Evolutionary conservation across 345 rosid species (phyloP).

Genomic region (Arabidopsis thaliana): DNA sequence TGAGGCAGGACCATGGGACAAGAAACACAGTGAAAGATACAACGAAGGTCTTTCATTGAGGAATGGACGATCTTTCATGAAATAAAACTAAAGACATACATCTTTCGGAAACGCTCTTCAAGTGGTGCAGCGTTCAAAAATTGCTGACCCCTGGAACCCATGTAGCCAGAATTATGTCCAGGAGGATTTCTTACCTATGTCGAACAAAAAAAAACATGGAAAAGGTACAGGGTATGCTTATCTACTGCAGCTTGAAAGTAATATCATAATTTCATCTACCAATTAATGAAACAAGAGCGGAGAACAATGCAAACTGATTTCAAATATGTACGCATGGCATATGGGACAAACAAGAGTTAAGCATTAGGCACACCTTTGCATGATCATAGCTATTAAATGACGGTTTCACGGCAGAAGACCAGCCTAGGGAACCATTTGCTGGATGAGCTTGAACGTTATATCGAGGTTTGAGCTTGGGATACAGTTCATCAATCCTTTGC

Average conservation of each 20-base stretch:
- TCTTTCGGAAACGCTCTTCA: slow-evolving; percentile 62
- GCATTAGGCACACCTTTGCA: slow-evolving; percentile 57
- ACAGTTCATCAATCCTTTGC: slow-evolving; percentile 62
- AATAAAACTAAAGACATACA: slow-evolving; percentile 53
- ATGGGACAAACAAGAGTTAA: slow-evolving; percentile 38
- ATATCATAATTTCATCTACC: neutral
- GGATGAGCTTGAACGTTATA: slow-evolving; percentile 46
- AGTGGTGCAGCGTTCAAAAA: slow-evolving; percentile 51
- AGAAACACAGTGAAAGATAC: slow-evolving; percentile 5
- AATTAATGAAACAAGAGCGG: neutral
- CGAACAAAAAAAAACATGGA: slow-evolving; percentile 36
- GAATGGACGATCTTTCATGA: neutral
- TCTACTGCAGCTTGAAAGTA: slow-evolving; percentile 26
- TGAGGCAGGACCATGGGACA: slow-evolving; percentile 33
- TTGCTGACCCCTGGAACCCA: slow-evolving; percentile 57
- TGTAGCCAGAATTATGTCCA: slow-evolving; percentile 50
- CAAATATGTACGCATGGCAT: slow-evolving; percentile 14
- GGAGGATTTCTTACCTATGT: slow-evolving; percentile 62
- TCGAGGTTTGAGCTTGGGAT: slow-evolving; percentile 54
- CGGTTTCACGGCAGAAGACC: slow-evolving; percentile 59
- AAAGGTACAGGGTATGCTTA: slow-evolving; percentile 20
- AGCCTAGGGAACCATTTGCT: slow-evolving; percentile 52
- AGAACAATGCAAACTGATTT: slow-evolving; percentile 7
- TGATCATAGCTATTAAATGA: slow-evolving; percentile 46
- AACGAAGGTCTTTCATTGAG: slow-evolving; percentile 5